These are phyloP conservation scores for Solanum sejunctum DNA, from an alignment of 257 asterid species.

Conservation along the genomic window DNA sequence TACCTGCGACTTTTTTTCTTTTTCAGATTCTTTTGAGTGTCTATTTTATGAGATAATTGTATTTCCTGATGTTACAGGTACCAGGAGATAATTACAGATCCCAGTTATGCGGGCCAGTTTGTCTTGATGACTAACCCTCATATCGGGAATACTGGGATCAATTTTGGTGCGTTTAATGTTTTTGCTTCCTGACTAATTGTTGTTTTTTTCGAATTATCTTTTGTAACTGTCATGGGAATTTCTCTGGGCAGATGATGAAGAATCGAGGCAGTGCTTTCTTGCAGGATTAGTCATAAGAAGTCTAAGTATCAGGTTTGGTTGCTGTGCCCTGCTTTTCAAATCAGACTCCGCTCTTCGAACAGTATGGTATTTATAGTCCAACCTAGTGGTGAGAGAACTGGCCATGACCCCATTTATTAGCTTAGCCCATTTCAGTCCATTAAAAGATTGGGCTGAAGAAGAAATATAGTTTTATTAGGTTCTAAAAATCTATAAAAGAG, in stretches of 20 bases:
- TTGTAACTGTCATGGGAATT: not conserved
- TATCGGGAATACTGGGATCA: constrained; percentile 93
- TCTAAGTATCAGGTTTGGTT: constrained; percentile 68
- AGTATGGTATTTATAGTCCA: not conserved
- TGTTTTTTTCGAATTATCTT: not conserved
- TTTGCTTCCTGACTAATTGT: not conserved
- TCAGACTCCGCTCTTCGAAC: not conserved
- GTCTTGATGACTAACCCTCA: constrained; percentile 96
- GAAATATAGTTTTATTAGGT: not conserved
- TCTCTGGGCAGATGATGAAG: constrained; percentile 65
- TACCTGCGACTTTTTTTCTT: not conserved
- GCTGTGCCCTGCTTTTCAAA: not conserved
- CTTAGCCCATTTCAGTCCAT: not conserved
- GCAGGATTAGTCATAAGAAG: constrained; percentile 84
- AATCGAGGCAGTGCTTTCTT: constrained; percentile 78
- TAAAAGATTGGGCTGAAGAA: not conserved
- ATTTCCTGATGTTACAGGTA: constrained; percentile 38
- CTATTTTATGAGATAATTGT: not conserved
- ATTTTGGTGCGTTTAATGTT: constrained; percentile 48
- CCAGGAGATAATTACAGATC: constrained; percentile 95
- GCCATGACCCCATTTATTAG: not conserved
- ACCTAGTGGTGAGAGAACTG: not conserved
- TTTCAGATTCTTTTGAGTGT: not conserved
- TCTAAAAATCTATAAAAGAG: not conserved
- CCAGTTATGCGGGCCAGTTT: constrained; percentile 97